Evolutionary conservation across 2,329 filamentous ascomycete species (phyloP).

Genomic region (Claviceps quebecensis): DNA sequence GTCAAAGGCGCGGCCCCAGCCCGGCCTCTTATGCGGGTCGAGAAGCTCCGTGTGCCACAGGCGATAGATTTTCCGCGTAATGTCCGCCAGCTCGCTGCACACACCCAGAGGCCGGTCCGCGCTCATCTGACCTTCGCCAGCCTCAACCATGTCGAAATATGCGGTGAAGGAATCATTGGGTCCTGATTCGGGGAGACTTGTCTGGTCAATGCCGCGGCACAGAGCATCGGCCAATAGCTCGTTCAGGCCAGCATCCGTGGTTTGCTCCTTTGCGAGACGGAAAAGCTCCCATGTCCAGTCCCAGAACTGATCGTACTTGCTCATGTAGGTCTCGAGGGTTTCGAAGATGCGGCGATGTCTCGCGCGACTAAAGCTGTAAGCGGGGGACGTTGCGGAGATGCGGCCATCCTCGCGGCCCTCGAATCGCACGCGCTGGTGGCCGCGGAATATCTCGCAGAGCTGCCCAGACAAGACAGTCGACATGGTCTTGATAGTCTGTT

Average conservation of each 20-base stretch:
- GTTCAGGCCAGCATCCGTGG: constrained; percentile 5
- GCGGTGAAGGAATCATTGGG: background rate
- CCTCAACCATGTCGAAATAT: constrained; percentile 5
- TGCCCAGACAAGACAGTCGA: constrained; percentile 4
- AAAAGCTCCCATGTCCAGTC: constrained; percentile 6
- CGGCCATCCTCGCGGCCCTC: constrained; percentile 5
- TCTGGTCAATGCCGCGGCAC: background rate
- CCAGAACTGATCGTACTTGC: constrained; percentile 3
- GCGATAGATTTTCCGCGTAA: background rate
- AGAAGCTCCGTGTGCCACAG: constrained; percentile 6
- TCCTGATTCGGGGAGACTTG: background rate
- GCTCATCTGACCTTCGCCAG: background rate
- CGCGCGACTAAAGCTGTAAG: constrained; percentile 7
- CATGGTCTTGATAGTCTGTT: background rate
- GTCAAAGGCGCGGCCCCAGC: constrained; percentile 6
- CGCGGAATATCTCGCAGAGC: constrained; percentile 6
- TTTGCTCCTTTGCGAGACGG: constrained; percentile 1
- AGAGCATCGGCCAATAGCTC: constrained; percentile 4
- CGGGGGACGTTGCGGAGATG: constrained; percentile 4
- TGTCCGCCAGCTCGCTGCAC: background rate
- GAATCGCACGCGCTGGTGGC: constrained; percentile 5
- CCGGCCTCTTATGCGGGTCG: background rate
- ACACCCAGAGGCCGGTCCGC: constrained; percentile 3
- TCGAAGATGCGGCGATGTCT: constrained; percentile 6
- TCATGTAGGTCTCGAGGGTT: constrained; percentile 2